A percentile compares a stretch with the other conserved stretches of the same genome.
phyloP scores from a whole-genome alignment of 495 filamentous ascomycete genomes.

The Daldinia childiae region DNA sequence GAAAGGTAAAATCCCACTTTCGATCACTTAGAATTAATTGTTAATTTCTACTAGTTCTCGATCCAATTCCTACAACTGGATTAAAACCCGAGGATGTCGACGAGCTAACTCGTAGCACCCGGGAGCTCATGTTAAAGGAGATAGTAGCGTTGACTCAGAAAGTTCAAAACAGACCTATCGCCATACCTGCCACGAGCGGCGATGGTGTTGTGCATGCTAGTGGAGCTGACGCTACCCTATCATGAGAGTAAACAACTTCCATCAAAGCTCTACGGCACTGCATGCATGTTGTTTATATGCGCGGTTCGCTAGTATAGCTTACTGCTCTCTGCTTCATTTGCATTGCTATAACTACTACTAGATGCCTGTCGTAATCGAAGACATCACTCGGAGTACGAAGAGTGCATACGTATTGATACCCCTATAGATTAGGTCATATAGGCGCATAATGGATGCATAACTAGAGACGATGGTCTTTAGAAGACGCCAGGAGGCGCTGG shows the following conservation, averaged over 20 bases:
- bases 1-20: slow-evolving; percentile 67
- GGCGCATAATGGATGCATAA: slow-evolving; percentile 4
- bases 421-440: slow-evolving; percentile 38
- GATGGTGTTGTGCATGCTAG: slow-evolving; percentile 49
- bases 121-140: slow-evolving; percentile 82
- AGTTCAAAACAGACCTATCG: slow-evolving; percentile 47
- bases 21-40: not conserved
- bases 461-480: slow-evolving; percentile 9
- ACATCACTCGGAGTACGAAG: slow-evolving; percentile 19
- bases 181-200: slow-evolving; percentile 40
- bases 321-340: slow-evolving; percentile 12
- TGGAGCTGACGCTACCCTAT: slow-evolving; percentile 46
- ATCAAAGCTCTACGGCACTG: not conserved
- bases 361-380: slow-evolving; percentile 4
- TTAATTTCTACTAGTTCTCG: slow-evolving; percentile 66
- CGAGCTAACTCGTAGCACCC: slow-evolving; percentile 71
- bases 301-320: not conserved
- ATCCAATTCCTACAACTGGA: slow-evolving; percentile 83
- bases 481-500: not conserved
- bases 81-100: slow-evolving; percentile 85
- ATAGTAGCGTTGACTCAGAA: slow-evolving; percentile 69
- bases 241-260: slow-evolving; percentile 18
- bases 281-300: not conserved
- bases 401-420: slow-evolving; percentile 43
- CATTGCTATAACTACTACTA: slow-evolving; percentile 1